Evolutionary conservation across 176 grass and related monocot species (phyloP), one percentile per base, ranked within the genome.

Genomic region (Canna indica): DNA sequence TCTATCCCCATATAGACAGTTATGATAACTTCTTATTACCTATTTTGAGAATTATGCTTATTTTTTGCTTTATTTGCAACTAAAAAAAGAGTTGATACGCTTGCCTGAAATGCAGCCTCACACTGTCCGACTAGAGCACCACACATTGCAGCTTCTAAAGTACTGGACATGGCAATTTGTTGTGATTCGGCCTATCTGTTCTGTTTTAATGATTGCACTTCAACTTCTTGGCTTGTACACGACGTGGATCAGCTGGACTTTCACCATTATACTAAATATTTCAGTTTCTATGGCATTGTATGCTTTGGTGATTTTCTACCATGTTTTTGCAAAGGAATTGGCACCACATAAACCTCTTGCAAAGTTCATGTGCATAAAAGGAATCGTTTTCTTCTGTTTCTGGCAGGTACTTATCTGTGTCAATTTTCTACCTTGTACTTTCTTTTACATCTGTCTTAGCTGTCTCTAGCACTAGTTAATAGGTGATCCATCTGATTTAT

Each of bases 111-210:
- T 73, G 64, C 80, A 99, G 94, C 94, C 86, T 25, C 77, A 62
- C 28, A 93, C 73, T 52, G 58, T 99, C 54, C 84, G 89, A 35
- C 76, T 93, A 75, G 94, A 99, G 73, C 89, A 90, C 68, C 85
- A 85, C n/a, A 99, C 94, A 78, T 38, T 99, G 48, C 90, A 73
- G 75, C 84, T 89, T 75, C 81, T 99, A 60, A 99, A 99, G 68
- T 99, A 99, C 78, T 99, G 94, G 94, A 99, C 94, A 50, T 99
- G 94, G 94, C 94, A 99, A 80, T 99, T 99, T 90, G 94, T 99
- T 65, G 54, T 99, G 64, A 63, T 99, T 72, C 88, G 94, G 75
- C 89, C 94, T 53, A 70, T 93, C 30, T 90, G 86, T 76, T 90
- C 94, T 72, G 56, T 90, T 64, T 61, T 93, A 64, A 90, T 99